Base-by-base conservation (phyloP, 2,329 filamentous ascomycete genomes). In the Pleurostoma richardsiae region DNA sequence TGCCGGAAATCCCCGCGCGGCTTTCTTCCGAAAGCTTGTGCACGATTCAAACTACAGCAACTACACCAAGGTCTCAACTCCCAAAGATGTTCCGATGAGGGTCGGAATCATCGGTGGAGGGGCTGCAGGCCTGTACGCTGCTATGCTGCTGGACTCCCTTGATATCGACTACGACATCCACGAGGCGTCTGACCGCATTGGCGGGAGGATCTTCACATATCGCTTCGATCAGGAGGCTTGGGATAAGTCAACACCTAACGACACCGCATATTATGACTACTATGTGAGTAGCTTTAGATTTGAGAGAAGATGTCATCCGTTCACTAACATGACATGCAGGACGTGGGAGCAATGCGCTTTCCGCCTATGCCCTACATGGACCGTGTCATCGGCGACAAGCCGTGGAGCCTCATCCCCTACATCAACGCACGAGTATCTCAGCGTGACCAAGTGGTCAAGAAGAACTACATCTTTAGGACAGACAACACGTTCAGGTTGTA, bases 281-380 rank as follows among this genome's bases (percentile, higher is more conserved):
- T 67, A 65, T 46, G 54, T 57, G 30, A 45, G 49, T 30, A 28
- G 4, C 3, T 38, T 5, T 11, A 7, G 7, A 26, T 30, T 26
- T 6, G 3, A 5, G 7, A 7, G 19, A 19, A 19, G 19, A 19
- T 19, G 19, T 19, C 19, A 19, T 19, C 19, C 19, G 19, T 10
- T 11, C 4, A 31, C 46, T 54, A 4, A 53, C 44, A 28, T 1
- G 1, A 41, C 3, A 2, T 26, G 6, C 52, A 61, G 44, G 68
- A 70, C 46, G 59, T 70, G 5, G 68, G 67, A 3, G 69, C 68
- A 0, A 71, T 71, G 69, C 49, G 68, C 4, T 70, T 66, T 38
- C 68, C 67, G 0, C 54, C 66, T 5, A 68, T 60, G 49, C 29
- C 47, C 3, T 56, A 60, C 43, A 65, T 61, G 61, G 51, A 55